These are phyloP conservation scores for Wickerhamiella infanticola DNA, from an alignment of 1,139 yeast species.

Conservation along the genomic window DNA sequence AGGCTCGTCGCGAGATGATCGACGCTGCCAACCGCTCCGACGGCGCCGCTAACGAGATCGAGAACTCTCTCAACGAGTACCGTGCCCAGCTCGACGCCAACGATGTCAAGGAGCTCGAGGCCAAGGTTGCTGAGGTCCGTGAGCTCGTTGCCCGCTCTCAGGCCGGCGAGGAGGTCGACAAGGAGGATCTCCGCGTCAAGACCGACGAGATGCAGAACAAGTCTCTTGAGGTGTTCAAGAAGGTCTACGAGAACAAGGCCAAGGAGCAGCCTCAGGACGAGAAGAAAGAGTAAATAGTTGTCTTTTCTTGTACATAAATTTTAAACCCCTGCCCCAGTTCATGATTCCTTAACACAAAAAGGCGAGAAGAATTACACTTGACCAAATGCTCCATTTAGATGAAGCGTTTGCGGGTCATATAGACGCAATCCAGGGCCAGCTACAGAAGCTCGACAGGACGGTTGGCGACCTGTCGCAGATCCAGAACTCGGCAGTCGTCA, in stretches of 20 bases:
- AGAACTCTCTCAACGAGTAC: constrained; percentile 83
- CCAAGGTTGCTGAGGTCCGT: constrained; percentile 62
- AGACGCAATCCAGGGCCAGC: not conserved
- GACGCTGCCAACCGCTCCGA: constrained; percentile 96
- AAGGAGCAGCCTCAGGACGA: constrained; percentile 13
- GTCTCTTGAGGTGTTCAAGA: constrained; percentile 87
- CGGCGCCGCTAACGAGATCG: constrained; percentile 91
- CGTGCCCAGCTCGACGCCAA: constrained; percentile 82
- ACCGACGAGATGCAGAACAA: constrained; percentile 87
- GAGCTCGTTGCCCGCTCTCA: constrained; percentile 89
- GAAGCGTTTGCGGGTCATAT: not conserved
- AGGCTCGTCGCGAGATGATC: constrained; percentile 85
- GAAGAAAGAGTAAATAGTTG: constrained; percentile 11
- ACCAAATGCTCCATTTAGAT: not conserved
- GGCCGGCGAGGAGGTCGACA: constrained; percentile 74
- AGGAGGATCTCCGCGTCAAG: constrained; percentile 78
- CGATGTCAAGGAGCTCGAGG: constrained; percentile 75
- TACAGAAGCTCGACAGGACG: not conserved
- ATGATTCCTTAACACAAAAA: no score
- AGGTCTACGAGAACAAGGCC: constrained; percentile 71
- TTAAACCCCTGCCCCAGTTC: no score
- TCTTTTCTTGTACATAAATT: no score
- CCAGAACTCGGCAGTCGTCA: not conserved
- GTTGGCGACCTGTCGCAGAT: not conserved
- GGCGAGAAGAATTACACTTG: not conserved